phyloP scores from a whole-genome alignment of 257 asterid genomes.

The Craterostigma plantagineum region DNA sequence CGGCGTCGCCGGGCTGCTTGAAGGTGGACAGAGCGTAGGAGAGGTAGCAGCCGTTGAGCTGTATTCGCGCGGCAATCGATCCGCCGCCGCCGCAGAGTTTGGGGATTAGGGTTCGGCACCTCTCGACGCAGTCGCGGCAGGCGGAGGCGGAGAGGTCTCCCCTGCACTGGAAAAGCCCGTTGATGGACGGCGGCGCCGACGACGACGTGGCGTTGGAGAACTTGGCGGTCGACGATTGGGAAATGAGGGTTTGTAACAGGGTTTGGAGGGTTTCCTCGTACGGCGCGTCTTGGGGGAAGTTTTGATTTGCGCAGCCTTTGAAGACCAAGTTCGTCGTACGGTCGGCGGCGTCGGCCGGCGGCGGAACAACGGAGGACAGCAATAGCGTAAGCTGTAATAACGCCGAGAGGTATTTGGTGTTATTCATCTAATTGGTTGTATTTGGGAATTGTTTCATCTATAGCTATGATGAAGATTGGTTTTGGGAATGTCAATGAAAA shows the following conservation, averaged over 20 bases:
- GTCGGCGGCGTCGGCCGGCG: constrained; percentile 13
- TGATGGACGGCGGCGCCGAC: constrained; percentile 23
- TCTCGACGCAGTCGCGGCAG: constrained; percentile 36
- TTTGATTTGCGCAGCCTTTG: constrained; percentile 81
- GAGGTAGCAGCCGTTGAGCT: constrained; percentile 47
- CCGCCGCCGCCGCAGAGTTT: constrained; percentile 31
- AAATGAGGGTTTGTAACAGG: constrained; percentile 20
- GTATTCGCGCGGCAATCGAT: constrained; percentile 47
- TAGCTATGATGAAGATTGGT: too few species aligned
- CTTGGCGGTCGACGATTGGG: constrained; percentile 45
- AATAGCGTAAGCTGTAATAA: neutral
- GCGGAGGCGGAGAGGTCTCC: constrained; percentile 45
- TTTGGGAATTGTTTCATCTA: too few species aligned
- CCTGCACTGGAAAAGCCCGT: constrained; percentile 65
- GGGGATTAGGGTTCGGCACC: constrained; percentile 16
- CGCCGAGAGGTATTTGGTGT: neutral
- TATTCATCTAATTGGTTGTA: too few species aligned
- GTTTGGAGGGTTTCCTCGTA: constrained; percentile 24
- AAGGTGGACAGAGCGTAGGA: constrained; percentile 47
- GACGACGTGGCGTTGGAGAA: constrained; percentile 37
- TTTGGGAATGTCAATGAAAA: too few species aligned
- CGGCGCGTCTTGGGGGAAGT: constrained; percentile 28
- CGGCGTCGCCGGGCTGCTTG: constrained; percentile 25
- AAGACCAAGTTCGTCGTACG: constrained; percentile 36
- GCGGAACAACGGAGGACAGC: neutral